phyloP scores from a whole-genome alignment of 495 filamentous ascomycete species.

The Lasiosphaeria miniovina region DNA sequence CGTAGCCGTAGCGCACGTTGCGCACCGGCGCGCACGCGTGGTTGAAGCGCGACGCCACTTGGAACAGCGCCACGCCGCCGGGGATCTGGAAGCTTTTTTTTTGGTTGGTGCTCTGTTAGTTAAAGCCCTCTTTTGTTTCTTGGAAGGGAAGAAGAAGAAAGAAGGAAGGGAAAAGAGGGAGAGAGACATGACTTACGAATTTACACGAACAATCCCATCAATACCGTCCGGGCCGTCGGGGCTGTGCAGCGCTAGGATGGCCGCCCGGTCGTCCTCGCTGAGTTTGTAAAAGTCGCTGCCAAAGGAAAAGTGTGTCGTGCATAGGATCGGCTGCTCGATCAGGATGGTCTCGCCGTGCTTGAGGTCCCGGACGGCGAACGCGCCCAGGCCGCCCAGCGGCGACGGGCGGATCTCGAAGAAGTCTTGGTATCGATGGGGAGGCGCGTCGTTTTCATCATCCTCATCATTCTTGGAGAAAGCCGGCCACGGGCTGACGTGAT shows the following conservation, averaged over 20 bases:
- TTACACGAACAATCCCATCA: slow-evolving; percentile 24
- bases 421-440: neutral
- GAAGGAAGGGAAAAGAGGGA: neutral
- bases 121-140: neutral
- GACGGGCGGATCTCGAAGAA: slow-evolving; percentile 28
- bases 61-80: slow-evolving; percentile 23
- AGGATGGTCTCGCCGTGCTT: slow-evolving; percentile 25
- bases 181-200: slow-evolving; percentile 23
- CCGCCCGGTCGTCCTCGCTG: slow-evolving; percentile 7
- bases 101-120: neutral
- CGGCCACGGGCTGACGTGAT: too few relatives aligned
- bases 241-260: slow-evolving; percentile 16
- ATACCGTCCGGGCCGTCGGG: slow-evolving; percentile 7
- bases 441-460: too few relatives aligned
- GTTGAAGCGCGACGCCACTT: slow-evolving; percentile 34
- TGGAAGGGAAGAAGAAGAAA: slow-evolving; percentile 2
- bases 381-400: slow-evolving; percentile 27
- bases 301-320: slow-evolving; percentile 13
- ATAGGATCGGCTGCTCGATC: slow-evolving; percentile 25
- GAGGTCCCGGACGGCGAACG: slow-evolving; percentile 29
- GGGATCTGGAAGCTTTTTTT: slow-evolving; percentile 25
- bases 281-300: slow-evolving; percentile 19
- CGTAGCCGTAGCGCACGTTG: slow-evolving; percentile 23
- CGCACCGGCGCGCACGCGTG: slow-evolving; percentile 27
- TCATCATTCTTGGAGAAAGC: too few relatives aligned